Evolutionary conservation across 2,329 filamentous ascomycete species (phyloP).

Genomic region (Lomentospora prolificans): DNA sequence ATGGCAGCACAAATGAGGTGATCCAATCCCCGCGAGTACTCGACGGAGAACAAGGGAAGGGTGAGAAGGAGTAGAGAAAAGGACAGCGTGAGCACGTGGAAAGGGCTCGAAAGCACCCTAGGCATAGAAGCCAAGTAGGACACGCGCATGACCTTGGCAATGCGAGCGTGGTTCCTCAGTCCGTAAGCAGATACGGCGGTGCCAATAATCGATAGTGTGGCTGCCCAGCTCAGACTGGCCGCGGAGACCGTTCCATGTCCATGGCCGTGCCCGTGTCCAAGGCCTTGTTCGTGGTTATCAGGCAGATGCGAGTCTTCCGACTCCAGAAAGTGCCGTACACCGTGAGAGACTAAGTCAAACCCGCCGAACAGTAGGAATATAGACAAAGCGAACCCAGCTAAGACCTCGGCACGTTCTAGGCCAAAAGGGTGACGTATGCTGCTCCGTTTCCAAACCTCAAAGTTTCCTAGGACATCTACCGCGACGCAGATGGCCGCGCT

Average conservation of each 20-base stretch:
- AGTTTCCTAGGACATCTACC: slow-evolving; percentile 90
- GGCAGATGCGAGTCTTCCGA: slow-evolving; percentile 25
- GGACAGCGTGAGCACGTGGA: slow-evolving; percentile 85
- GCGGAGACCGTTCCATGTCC: slow-evolving; percentile 56
- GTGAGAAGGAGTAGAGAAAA: slow-evolving; percentile 74
- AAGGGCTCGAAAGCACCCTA: slow-evolving; percentile 84
- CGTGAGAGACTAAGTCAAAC: slow-evolving; percentile 89
- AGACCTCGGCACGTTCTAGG: slow-evolving; percentile 82
- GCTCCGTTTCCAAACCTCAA: slow-evolving; percentile 92
- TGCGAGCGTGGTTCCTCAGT: slow-evolving; percentile 82
- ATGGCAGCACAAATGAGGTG: slow-evolving; percentile 71
- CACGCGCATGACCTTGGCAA: slow-evolving; percentile 84
- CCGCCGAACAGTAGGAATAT: slow-evolving; percentile 96
- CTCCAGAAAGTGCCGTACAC: slow-evolving; percentile 86
- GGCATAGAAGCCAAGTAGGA: slow-evolving; percentile 74
- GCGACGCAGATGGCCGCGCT: slow-evolving; percentile 84
- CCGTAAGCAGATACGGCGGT: slow-evolving; percentile 81
- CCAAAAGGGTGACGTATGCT: slow-evolving; percentile 91
- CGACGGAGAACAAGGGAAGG: slow-evolving; percentile 70
- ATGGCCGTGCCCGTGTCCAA: slow-evolving; percentile 40
- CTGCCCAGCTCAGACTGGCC: slow-evolving; percentile 72
- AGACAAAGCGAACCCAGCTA: slow-evolving; percentile 92
- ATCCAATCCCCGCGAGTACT: slow-evolving; percentile 70
- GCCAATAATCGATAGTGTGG: slow-evolving; percentile 69
- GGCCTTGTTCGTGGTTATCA: slow-evolving; percentile 45